Base-by-base conservation (phyloP, 306 rosid genomes). In the barrel medic (Medicago truncatula) region DNA sequence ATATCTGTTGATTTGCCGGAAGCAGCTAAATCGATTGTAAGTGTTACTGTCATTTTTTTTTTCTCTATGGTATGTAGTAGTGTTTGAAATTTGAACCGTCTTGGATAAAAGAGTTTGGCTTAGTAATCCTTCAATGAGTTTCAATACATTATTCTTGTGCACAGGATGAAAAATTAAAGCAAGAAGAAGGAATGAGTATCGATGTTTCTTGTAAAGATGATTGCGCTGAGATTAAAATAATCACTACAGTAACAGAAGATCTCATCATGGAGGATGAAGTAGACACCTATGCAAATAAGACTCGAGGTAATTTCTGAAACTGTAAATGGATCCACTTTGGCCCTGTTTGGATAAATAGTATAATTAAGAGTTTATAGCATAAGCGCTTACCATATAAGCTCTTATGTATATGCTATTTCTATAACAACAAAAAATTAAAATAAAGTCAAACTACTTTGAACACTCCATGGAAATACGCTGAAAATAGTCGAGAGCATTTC, bases 151-250 rank as follows among this genome's bases (percentile, higher is more conserved):
- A 25, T 65, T 84, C 69, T 60, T 87, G 41, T 84, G 67, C 72
- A 67, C 91, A 90, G 97, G 82, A 56, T 44, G 79, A 83, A 78
- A 80, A 66, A 53, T 69, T 80, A 65, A 86, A 72, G 52, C 71
- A 53, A 56, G 83, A 69, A 68, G 81, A 72, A 52, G 83, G 36
- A 4, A 83, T 38, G 67, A 82, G 23, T 36, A 75, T 82, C 57
- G 73, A 54, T 79, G 77, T 76, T 74, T 38, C 71, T 41, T 49
- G 73, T 70, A 78, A 80, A 76, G 85, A 76, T 78, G 87, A 70
- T 66, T 57, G 57, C 34, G 39, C 79, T 36, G 80, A 74, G 70
- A 77, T 75, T 62, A 86, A 66, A 70, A 82, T 58, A 68, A 66
- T 40, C 52, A 67, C 83, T 74, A 41, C 57, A 44, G 36, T 83